Evolutionary conservation across 2,329 filamentous ascomycete genomes (phyloP).

Genomic region (Epichloe baconii): DNA sequence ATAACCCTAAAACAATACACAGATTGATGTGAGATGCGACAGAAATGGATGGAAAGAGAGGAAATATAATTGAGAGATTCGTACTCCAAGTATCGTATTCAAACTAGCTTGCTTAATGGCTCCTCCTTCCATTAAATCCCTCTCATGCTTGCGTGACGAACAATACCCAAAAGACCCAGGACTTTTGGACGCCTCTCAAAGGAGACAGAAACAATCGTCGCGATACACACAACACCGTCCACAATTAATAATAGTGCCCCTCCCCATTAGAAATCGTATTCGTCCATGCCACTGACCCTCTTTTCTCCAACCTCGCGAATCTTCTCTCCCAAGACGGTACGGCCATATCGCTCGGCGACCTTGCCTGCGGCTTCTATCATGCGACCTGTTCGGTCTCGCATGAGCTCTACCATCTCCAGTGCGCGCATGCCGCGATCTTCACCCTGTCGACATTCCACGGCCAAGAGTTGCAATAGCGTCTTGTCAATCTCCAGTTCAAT

Average conservation of each 20-base stretch:
- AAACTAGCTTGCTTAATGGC: not conserved
- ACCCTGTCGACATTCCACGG: constrained; percentile 78
- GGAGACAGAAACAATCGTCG: not conserved
- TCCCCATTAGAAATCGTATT: constrained; percentile 24
- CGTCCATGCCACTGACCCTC: constrained; percentile 47
- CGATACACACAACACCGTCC: not conserved
- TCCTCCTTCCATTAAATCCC: not conserved
- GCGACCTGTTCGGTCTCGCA: constrained; percentile 71
- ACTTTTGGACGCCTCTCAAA: too few species aligned
- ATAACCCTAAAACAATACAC: too few species aligned
- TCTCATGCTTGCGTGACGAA: not conserved
- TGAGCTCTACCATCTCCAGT: constrained; percentile 74
- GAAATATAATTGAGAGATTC: not conserved
- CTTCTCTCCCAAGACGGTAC: constrained; percentile 73
- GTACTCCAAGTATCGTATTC: not conserved
- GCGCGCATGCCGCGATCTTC: constrained; percentile 93
- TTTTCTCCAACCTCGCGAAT: constrained; percentile 74
- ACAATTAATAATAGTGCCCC: not conserved
- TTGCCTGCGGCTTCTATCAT: constrained; percentile 89
- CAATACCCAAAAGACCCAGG: not conserved
- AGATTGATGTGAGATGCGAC: too few species aligned
- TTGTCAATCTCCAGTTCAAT: constrained; percentile 84
- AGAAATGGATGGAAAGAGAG: not conserved
- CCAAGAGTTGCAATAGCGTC: constrained; percentile 75
- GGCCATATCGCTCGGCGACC: constrained; percentile 74